These are phyloP conservation scores for Lyophyllum atratum DNA, from an alignment of 768 basidiomycete genomes.

Conservation along the genomic window DNA sequence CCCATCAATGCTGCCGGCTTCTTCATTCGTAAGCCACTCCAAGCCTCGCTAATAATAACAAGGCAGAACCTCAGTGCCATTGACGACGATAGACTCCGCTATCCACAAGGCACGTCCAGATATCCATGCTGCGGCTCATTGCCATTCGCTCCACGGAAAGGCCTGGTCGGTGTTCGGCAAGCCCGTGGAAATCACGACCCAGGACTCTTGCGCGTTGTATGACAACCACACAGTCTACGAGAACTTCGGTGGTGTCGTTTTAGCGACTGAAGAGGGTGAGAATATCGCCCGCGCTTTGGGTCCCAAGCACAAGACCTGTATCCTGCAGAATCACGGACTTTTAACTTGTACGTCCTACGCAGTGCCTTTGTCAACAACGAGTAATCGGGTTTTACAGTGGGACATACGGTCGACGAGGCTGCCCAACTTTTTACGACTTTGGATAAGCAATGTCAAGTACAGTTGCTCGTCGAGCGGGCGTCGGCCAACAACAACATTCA, in stretches of 20 bases:
- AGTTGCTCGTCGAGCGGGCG: slow-evolving; percentile 46
- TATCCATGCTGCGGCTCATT: slow-evolving; percentile 47
- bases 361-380: neutral
- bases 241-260: slow-evolving; percentile 50
- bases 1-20: slow-evolving; percentile 29
- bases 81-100: slow-evolving; percentile 30
- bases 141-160: slow-evolving; percentile 50
- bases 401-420: slow-evolving; percentile 43
- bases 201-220: slow-evolving; percentile 47
- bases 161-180: slow-evolving; percentile 49
- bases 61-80: neutral
- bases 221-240: slow-evolving; percentile 44
- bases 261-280: slow-evolving; percentile 43
- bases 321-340: slow-evolving; percentile 46
- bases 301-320: slow-evolving; percentile 39
- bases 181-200: slow-evolving; percentile 42
- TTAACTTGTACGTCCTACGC: slow-evolving; percentile 22
- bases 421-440: slow-evolving; percentile 41
- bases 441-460: slow-evolving; percentile 49
- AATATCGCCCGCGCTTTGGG: slow-evolving; percentile 46
- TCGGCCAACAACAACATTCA: slow-evolving; percentile 25
- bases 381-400: slow-evolving; percentile 24
- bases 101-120: slow-evolving; percentile 51
- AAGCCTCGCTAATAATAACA: neutral
- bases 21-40: slow-evolving; percentile 20